Base-by-base conservation (phyloP, 306 rosid species). In the Lotus japonicus region DNA sequence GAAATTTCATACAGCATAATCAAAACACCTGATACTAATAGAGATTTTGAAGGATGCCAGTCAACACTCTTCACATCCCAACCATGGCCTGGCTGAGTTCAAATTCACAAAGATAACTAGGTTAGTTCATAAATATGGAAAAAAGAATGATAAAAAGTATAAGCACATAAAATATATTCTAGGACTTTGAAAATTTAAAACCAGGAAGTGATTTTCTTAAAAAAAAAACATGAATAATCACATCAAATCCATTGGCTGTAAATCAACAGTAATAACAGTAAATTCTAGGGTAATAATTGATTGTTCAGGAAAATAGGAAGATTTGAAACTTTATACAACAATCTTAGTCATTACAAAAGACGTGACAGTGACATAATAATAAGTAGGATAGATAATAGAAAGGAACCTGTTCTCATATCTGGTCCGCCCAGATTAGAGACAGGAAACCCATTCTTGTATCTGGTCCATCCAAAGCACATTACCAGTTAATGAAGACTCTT, bases 21-120 rank as follows among this genome's bases (percentile, higher is more conserved):
- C 64, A 58, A 72, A 73, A 58, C 61, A 88, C 97, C 99, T 84
- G 99, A 94, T 78, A 83, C 99, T 62, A 94, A 82, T 31, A 94
- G 85, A 73, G 99, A 90, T 54, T 94, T 94, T 50, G 97, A 82
- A 33, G 99, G 99, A 81, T 94, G 99, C 97, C 99, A 94, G 72
- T 94, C 99, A 87, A 94, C 97, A 80, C 97, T 88, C 89, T 94
- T 94, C 86, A 94, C 99, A 82, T 94, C 99, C 99, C 99, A 94
- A 80, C 99, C 97, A 82, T 91, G 97, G 97, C 97, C 97, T 91
- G 97, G 92, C 97, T 91, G 95, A 85, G 91, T 91, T 83, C 89
- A 91, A 91, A 91, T 59, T 71, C 75, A 67, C 53, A 73, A 52
- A 4, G 28, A 55, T 36, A 73, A 72, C 61, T 66, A 77, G 58